A percentile compares a stretch with the other conserved stretches of the same genome.
Evolutionary conservation across 2,329 filamentous ascomycete species (phyloP).

Genomic region (Albophoma yamanashiensis): DNA sequence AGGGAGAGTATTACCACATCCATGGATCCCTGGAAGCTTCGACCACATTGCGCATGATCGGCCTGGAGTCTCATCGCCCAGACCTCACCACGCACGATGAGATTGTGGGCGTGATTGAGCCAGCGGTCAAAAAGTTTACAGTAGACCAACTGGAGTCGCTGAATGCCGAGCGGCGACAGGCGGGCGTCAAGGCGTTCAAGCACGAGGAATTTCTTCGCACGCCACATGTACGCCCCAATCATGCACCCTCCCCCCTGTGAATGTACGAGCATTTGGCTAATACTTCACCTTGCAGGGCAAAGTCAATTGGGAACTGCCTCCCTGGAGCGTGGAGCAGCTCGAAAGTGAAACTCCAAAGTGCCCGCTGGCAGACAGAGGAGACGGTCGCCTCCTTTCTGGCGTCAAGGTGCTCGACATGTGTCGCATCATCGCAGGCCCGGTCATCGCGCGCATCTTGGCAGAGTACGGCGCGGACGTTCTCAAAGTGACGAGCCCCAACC

Average conservation of each 20-base stretch:
- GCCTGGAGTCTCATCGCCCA: constrained; percentile 49
- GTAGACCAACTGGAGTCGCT: constrained; percentile 44
- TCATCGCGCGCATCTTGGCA: constrained; percentile 59
- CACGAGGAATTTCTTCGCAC: constrained; percentile 48
- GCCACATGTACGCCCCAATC: constrained; percentile 20
- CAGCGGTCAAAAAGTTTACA: constrained; percentile 43
- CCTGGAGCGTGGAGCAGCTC: constrained; percentile 39
- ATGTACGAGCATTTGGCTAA: background rate
- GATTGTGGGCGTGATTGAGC: constrained; percentile 49
- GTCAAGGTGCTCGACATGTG: constrained; percentile 67
- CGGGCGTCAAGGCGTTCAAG: constrained; percentile 48
- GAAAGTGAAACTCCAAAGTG: constrained; percentile 37
- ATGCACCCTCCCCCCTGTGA: background rate
- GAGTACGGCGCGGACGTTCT: constrained; percentile 67
- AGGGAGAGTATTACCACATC: constrained; percentile 62
- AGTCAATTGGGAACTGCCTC: constrained; percentile 26
- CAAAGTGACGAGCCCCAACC: constrained; percentile 55
- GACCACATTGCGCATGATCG: constrained; percentile 60
- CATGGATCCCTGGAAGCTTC: constrained; percentile 65
- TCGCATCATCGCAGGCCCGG: constrained; percentile 66
- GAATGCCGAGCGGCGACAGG: constrained; percentile 45
- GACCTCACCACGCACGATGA: constrained; percentile 49
- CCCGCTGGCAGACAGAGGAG: constrained; percentile 18
- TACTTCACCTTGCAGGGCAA: constrained; percentile 27
- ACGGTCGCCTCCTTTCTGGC: constrained; percentile 35